Percentiles rank a stretch among this genome's conserved stretches.
phyloP scores from a whole-genome alignment of 202 grass and related monocot species.

The Schoenoplectus triqueter region DNA sequence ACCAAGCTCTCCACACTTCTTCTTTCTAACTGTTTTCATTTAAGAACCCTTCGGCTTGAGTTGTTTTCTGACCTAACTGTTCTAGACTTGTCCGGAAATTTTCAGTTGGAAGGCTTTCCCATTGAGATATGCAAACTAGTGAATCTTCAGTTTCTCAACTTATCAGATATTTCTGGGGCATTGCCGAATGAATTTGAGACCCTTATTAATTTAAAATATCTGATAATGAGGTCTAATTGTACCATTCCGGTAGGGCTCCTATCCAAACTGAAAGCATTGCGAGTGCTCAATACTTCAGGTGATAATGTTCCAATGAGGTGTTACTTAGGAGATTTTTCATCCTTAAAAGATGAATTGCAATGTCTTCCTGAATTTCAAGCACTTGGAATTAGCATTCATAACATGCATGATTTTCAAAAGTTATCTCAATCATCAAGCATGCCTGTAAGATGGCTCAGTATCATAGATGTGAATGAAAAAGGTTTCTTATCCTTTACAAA shows the following conservation, averaged over 20 bases:
- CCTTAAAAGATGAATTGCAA: background rate
- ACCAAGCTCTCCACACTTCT: background rate
- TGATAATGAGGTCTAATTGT: background rate
- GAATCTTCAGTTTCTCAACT: background rate
- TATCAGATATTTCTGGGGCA: background rate
- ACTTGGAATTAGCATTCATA: background rate
- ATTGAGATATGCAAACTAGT: background rate
- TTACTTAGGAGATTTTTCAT: background rate
- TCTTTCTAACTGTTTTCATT: background rate
- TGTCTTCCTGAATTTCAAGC: background rate
- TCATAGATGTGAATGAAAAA: background rate
- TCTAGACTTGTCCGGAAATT: background rate
- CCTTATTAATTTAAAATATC: constrained; percentile 6
- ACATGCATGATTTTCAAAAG: background rate
- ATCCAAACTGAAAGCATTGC: background rate
- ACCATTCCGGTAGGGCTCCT: background rate
- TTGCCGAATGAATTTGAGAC: background rate
- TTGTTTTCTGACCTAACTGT: background rate
- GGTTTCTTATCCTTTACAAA: background rate
- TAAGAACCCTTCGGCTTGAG: background rate
- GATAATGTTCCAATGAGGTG: background rate
- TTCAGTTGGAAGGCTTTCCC: background rate
- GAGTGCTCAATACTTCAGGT: background rate
- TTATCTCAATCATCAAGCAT: background rate
- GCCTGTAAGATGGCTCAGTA: too few species aligned